phyloP scores from a whole-genome alignment of 495 filamentous ascomycete genomes.

The Durotheca rogersii region DNA sequence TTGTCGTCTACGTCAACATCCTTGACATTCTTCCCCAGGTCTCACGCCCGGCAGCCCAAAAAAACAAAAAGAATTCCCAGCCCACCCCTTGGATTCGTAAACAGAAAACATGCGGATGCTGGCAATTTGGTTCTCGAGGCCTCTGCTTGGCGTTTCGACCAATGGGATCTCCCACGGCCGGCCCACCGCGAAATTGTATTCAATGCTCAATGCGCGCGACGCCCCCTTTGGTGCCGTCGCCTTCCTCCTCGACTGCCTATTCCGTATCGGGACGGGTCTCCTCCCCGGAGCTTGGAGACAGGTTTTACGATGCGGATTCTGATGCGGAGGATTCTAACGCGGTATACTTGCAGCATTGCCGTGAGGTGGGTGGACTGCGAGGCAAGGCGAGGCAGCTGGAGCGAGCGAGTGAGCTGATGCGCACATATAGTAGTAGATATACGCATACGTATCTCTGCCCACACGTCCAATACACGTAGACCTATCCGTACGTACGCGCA shows the following conservation, averaged over 20 bases:
- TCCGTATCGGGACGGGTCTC: constrained; percentile 20
- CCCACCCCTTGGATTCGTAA: neutral
- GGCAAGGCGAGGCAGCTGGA: too few species aligned
- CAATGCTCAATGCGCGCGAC: too few species aligned
- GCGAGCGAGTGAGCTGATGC: too few species aligned
- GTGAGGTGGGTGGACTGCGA: constrained; percentile 27
- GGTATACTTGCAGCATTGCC: too few species aligned
- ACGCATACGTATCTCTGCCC: constrained; percentile 1
- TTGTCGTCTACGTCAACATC: constrained; percentile 26
- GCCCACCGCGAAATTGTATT: constrained; percentile 11
- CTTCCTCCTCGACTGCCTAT: neutral
- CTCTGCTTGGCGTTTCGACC: constrained; percentile 5
- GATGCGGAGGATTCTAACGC: too few species aligned
- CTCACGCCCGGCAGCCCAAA: constrained; percentile 4
- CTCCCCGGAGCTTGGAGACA: constrained; percentile 25
- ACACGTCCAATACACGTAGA: too few species aligned
- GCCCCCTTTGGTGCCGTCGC: constrained; percentile 1
- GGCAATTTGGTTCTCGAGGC: constrained; percentile 10
- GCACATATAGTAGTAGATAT: neutral
- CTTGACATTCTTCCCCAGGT: constrained; percentile 31
- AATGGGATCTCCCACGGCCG: constrained; percentile 10
- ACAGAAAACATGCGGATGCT: constrained; percentile 6
- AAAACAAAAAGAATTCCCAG: too few species aligned
- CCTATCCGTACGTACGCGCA: too few species aligned
- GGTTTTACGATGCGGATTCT: constrained; percentile 22